Base-by-base conservation (phyloP, 108 stramenopile species). In the Nitzschia putrida region DNA sequence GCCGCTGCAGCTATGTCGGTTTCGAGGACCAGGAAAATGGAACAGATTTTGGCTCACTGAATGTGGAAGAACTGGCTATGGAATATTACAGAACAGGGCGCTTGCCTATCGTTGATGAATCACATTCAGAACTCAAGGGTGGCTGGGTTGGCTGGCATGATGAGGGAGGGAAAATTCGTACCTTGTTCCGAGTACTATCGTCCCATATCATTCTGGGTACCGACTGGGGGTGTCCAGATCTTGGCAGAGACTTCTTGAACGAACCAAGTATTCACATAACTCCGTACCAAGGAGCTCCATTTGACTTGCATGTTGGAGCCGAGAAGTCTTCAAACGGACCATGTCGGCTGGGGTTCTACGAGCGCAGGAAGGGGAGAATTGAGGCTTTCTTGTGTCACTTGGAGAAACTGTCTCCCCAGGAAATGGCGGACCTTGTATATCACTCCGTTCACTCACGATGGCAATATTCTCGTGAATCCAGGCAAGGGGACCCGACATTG, bases 41-140 rank as follows among this genome's bases (percentile, higher is more conserved):
- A 18, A 66, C 60, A 23, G 47, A 53, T 16, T 42, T 61, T 38
- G 70, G 73, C 16, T 87, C 86, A 29, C 66, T 93, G 45, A 94
- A 86, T 73, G 92, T 94, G 23, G 92, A 94, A 63, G 78, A 91
- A 64, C 82, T 89, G n/a, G 92, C 92, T 6, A 78, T 86, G 54
- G 88, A 90, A 61, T 83, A 82, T 69, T 94, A 94, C 60, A 40
- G 55, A 38, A 57, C 70, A 58, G 92, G 87, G 42, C 57, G 88
- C 22, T 81, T 91, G 37, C 90, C 92, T 20, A 29, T 21, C 7
- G 12, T 4, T 21, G 47, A 16, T 16, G 18, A 18, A 18, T 49
- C 47, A 49, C 3, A 49, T 49, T 34, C 29, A 1, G 21, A 38
- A 73, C 51, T 18, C 3, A 52, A 76, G 26, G 89, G 89, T 21